Conservation (phyloP, 2,329 filamentous ascomycete genomes). For the Colletotrichum karsti region DNA sequence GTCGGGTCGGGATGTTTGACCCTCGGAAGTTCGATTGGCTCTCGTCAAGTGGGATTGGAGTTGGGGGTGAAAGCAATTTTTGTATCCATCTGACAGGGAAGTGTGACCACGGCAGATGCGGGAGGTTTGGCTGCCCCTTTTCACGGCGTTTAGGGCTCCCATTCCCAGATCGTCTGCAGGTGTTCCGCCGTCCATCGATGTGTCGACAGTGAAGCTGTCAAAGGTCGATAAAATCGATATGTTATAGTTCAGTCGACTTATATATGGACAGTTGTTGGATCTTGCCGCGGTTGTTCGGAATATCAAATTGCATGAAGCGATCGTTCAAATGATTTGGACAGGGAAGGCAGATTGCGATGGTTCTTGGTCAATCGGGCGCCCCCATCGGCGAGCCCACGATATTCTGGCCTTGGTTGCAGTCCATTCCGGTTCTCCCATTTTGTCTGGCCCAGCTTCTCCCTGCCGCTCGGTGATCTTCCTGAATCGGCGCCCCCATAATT, state of each 20-base stretch:
- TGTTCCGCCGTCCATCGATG: too few relatives aligned
- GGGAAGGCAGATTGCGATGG: conserved; percentile 14
- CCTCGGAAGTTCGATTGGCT: conserved; percentile 19
- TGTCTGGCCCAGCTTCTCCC: not conserved
- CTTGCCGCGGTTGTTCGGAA: too few relatives aligned
- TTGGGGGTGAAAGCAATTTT: conserved; percentile 16
- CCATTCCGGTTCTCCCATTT: not conserved
- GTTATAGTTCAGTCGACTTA: too few relatives aligned
- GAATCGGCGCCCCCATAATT: not conserved
- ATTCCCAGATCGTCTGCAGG: not conserved
- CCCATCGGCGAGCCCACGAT: conserved; percentile 1
- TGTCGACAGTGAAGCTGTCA: too few relatives aligned
- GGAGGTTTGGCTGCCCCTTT: conserved; percentile 5
- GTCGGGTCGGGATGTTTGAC: conserved; percentile 19
- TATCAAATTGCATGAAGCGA: not conserved
- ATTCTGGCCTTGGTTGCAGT: not conserved
- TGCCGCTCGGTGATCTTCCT: not conserved
- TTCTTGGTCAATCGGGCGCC: not conserved
- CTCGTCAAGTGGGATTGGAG: conserved; percentile 18
- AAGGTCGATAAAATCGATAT: too few relatives aligned
- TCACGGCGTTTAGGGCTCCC: not conserved
- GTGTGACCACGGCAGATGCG: conserved; percentile 11
- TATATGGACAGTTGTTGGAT: too few relatives aligned
- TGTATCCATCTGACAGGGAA: conserved; percentile 26
- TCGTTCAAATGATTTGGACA: not conserved